Base-by-base conservation (phyloP, 805 yeast species). In the Vanderwaltozyma verrucispora region DNA sequence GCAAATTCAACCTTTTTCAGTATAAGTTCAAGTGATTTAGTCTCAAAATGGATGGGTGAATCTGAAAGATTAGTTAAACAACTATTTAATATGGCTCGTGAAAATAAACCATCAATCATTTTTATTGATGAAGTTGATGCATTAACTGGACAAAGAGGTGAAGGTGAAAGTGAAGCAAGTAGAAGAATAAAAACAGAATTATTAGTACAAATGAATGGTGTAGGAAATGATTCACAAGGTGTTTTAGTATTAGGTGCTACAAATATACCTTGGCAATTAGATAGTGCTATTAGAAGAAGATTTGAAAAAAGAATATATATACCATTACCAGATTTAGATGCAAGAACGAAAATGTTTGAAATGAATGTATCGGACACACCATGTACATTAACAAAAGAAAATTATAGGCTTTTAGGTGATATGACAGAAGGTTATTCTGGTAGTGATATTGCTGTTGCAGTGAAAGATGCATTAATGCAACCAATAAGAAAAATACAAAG, bases 21-120 rank as follows among this genome's bases (percentile, higher is more conserved):
- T 2, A 95, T 92, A 1, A 81, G 94, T n/a, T 86, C 96, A 0
- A 83, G 95, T 12, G 98, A 92, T 60, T 71, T 92, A 51, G 97
- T 92, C 3, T 81, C 94, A 47, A 92, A 92, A 61, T 92, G 98
- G 98, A 89, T 89, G 96, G 98, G 98, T 51, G 98, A 92, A 60
- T 80, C 94, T 19, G 98, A 92, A 62, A 77, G 97, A 61, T 73
- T 92, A 40, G 97, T 92, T 20, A 92, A 89, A 60, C 96, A 92
- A 56, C 69, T 92, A 45, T 92, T 92, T 62, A 74, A 80, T 25
- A 85, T 89, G 95, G 98, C 98, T 5, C 72, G 98, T 47, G 98
- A 92, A 59, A 83, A 80, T 55, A 88, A 85, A 54, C 98, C 98
- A 1, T 77, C 95, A 0, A 94, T 92, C 48, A 92, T 92, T 35